Evolutionary conservation across 768 basidiomycete species (phyloP).

Genomic region (Xerocomus spinulosus): DNA sequence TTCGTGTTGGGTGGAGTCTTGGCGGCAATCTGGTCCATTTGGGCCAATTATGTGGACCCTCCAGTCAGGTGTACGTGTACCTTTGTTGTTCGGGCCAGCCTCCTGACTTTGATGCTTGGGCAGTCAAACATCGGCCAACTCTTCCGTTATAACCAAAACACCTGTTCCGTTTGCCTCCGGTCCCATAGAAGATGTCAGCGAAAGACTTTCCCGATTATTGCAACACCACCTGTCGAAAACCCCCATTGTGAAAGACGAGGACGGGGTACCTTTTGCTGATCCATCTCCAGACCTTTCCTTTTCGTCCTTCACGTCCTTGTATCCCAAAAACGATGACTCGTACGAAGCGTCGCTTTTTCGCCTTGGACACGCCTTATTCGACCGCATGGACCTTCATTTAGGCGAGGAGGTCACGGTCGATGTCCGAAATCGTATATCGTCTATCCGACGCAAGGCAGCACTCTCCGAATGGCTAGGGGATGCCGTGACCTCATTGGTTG

Average conservation of each 20-base stretch:
- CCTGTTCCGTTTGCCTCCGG: constrained; percentile 39
- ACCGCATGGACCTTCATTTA: constrained; percentile 67
- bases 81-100: neutral
- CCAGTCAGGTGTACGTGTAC: constrained; percentile 46
- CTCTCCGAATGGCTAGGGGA: constrained; percentile 83
- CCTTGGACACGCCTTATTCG: constrained; percentile 87
- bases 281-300: constrained; percentile 68
- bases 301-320: constrained; percentile 67
- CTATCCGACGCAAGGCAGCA: constrained; percentile 70
- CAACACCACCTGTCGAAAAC: constrained; percentile 75
- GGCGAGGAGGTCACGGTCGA: constrained; percentile 51
- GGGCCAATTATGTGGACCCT: constrained; percentile 66
- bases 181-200: constrained; percentile 30
- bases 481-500: constrained; percentile 64
- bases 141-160: constrained; percentile 54
- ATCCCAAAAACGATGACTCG: constrained; percentile 64
- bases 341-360: constrained; percentile 80
- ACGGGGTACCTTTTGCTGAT: constrained; percentile 63
- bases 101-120: constrained; percentile 6
- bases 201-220: constrained; percentile 58
- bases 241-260: constrained; percentile 63
- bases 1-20: constrained; percentile 88
- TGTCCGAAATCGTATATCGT: constrained; percentile 53
- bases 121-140: constrained; percentile 57
- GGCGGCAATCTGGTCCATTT: constrained; percentile 70